Base-by-base conservation (phyloP, 345 rosid species). In the Bruguiera sexangula region DNA sequence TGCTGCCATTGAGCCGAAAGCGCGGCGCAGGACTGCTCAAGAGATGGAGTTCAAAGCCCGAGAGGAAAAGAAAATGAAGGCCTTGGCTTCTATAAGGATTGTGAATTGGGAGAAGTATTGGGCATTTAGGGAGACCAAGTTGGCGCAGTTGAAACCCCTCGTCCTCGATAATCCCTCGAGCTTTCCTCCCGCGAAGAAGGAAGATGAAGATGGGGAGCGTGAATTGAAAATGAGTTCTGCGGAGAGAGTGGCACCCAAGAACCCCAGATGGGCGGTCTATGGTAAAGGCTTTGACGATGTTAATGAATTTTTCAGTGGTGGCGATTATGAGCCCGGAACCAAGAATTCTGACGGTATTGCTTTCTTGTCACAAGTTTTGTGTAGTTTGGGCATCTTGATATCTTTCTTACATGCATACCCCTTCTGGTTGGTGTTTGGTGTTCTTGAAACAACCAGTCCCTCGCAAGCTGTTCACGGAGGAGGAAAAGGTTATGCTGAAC, bases 211-310 rank as follows among this genome's bases (percentile, higher is more conserved):
- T 13, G 64, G 86, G 91, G 84, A 64, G 64, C 62, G 9, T 54
- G 81, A 63, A 48, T 53, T 51, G 52, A 67, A 32, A 43, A 31
- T 29, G 37, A 34, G 26, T 62, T 43, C n/a, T 63, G 76, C 77
- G 59, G 88, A 86, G 77, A 83, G 96, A 53, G 89, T 76, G 61
- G 82, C 80, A 3, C 92, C 96, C 2, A 90, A 81, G 85, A 88
- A 89, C 63, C 96, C 99, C 5, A 91, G 88, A 74, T 87, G 96
- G 96, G 97, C 91, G 0, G 99, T 91, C 39, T 89, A 89, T 66
- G 97, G 97, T 18, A 88, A 69, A 73, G 96, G 99, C 19, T 84
- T 94, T 70, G 96, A 91, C 46, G 90, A 94, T 67, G 87, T 94
- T 60, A 67, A 82, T 4, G 83, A 84, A 48, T 88, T 91, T 51